Evolutionary conservation across 768 basidiomycete genomes (phyloP).

Genomic region (Suillus discolor): DNA sequence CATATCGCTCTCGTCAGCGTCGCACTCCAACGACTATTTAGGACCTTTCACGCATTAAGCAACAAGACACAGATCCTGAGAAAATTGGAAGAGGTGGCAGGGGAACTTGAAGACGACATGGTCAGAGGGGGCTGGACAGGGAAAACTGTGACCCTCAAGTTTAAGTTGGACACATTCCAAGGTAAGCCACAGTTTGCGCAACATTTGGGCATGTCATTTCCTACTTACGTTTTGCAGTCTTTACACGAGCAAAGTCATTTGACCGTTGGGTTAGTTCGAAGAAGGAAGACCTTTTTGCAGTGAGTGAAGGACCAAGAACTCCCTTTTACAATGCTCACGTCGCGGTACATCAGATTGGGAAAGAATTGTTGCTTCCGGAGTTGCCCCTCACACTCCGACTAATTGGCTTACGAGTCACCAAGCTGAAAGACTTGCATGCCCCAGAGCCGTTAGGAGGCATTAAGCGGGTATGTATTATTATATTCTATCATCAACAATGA

Average conservation of each 20-base stretch:
- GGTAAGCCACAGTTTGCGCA: conserved; percentile 38
- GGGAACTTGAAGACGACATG: conserved; percentile 83
- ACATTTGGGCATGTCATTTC: background rate
- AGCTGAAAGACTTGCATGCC: conserved; percentile 78
- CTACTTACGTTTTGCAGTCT: conserved; percentile 44
- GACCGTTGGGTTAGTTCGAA: conserved; percentile 72
- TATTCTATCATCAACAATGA: background rate
- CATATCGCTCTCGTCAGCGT: background rate
- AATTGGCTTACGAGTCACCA: conserved; percentile 87
- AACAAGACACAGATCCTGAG: conserved; percentile 68
- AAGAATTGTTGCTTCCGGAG: conserved; percentile 80
- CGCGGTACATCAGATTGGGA: conserved; percentile 58
- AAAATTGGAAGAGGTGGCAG: conserved; percentile 81
- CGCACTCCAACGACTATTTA: conserved; percentile 30
- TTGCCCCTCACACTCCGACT: conserved; percentile 79
- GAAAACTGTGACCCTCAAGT: conserved; percentile 88
- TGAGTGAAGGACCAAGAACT: conserved; percentile 36
- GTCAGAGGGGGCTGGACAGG: conserved; percentile 79
- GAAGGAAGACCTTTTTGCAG: conserved; percentile 76
- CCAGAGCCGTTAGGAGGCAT: conserved; percentile 55
- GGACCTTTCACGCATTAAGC: conserved; percentile 74
- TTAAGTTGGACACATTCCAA: conserved; percentile 90
- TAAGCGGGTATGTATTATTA: conserved; percentile 59
- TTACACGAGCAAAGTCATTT: conserved; percentile 83
- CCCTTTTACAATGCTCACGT: conserved; percentile 7